phyloP scores from a whole-genome alignment of 2,329 filamentous ascomycete species.

The Xylariaceae sp. region DNA sequence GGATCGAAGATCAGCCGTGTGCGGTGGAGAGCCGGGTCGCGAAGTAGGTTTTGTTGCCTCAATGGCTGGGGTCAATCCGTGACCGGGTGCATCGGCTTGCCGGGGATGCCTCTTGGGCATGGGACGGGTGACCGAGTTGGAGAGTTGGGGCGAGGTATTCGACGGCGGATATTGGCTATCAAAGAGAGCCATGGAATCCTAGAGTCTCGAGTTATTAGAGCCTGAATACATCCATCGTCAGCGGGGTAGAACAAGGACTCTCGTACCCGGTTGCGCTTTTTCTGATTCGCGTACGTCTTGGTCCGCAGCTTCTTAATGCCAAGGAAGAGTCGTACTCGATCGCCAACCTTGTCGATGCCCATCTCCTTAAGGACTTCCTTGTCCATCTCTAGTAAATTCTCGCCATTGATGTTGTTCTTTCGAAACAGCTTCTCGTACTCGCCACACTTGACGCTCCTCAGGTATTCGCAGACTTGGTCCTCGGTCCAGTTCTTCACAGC shows the following conservation, averaged over 20 bases:
- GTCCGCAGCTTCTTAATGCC: conserved; percentile 79
- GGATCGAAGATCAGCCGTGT: conserved; percentile 51
- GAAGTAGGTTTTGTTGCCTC: conserved; percentile 53
- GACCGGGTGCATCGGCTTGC: conserved; percentile 46
- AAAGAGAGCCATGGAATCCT: conserved; percentile 81
- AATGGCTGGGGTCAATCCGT: conserved; percentile 37
- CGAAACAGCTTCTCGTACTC: conserved; percentile 89
- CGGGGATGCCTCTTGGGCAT: conserved; percentile 59
- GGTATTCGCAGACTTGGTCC: conserved; percentile 83
- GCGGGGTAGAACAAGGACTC: neutral
- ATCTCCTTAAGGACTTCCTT: conserved; percentile 95
- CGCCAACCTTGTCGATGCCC: conserved; percentile 96
- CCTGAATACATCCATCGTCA: neutral
- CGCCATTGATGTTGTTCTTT: conserved; percentile 94
- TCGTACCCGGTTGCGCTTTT: conserved; percentile 79
- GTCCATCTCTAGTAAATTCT: conserved; percentile 94
- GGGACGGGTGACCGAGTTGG: conserved; percentile 48
- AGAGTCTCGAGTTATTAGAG: conserved; percentile 13
- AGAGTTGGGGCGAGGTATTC: conserved; percentile 58
- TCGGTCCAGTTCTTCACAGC: conserved; percentile 85
- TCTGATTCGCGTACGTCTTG: conserved; percentile 68
- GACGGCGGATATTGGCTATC: conserved; percentile 61
- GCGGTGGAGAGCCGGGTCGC: conserved; percentile 64
- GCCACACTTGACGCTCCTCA: conserved; percentile 83
- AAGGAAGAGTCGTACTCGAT: conserved; percentile 84